A percentile compares a stretch with the other conserved stretches of the same genome.
Conservation (phyloP, 1,139 yeast genomes). For the Saccharomyces hybrid region DNA sequence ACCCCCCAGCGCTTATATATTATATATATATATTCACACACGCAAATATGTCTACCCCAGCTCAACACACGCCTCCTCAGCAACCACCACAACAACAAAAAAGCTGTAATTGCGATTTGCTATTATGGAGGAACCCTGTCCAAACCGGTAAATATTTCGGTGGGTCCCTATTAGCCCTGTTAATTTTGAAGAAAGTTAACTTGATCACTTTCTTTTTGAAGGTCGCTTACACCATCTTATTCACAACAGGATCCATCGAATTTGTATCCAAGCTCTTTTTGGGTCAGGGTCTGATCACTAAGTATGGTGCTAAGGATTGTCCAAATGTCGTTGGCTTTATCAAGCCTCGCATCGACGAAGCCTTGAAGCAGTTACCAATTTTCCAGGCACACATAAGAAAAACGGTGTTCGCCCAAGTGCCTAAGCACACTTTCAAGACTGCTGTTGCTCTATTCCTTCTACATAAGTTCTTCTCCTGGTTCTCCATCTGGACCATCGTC, state of each 20-base stretch:
- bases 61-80: neutral
- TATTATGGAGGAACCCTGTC: conserved; percentile 80
- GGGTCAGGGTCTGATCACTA: conserved; percentile 66
- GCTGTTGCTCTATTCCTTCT: conserved; percentile 58
- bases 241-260: conserved; percentile 61
- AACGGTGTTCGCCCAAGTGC: conserved; percentile 30
- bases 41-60: neutral
- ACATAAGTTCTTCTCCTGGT: conserved; percentile 68
- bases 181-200: conserved; percentile 63
- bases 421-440: conserved; percentile 58
- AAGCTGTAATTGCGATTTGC: conserved; percentile 35
- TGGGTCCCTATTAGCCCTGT: conserved; percentile 48
- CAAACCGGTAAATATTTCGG: conserved; percentile 75
- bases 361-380: conserved; percentile 26
- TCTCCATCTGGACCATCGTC: conserved; percentile 64
- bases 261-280: conserved; percentile 57
- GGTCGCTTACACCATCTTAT: conserved; percentile 29
- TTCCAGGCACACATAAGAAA: conserved; percentile 29
- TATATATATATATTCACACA: neutral
- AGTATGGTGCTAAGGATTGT: conserved; percentile 32
- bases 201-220: conserved; percentile 62
- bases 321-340: conserved; percentile 34
- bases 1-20: neutral
- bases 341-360: conserved; percentile 40
- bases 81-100: neutral